Percentiles rank a stretch among this genome's conserved stretches.
Conservation (phyloP, 1,139 yeast genomes). For the Saccharomyces uvarum region DNA sequence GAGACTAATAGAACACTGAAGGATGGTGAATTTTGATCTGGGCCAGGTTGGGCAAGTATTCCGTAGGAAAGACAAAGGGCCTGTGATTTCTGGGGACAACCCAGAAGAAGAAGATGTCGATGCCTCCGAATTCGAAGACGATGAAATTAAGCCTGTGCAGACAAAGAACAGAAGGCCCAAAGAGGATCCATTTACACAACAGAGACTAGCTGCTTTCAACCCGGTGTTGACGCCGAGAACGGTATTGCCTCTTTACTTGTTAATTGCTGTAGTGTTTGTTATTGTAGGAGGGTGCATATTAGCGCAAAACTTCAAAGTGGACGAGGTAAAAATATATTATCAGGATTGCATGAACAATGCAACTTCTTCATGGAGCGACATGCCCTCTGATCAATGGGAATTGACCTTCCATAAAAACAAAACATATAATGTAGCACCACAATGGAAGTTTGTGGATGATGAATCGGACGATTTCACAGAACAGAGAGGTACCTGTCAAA, state of each 20-base stretch:
- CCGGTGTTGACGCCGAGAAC: slow-evolving; percentile 90
- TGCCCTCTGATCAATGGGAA: slow-evolving; percentile 52
- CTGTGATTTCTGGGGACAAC: slow-evolving; percentile 7
- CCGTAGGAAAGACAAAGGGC: slow-evolving; percentile 23
- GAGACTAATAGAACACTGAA: neutral
- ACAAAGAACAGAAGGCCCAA: slow-evolving; percentile 54
- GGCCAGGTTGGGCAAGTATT: slow-evolving; percentile 22
- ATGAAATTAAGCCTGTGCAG: slow-evolving; percentile 28
- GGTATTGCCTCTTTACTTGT: slow-evolving; percentile 71
- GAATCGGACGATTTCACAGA: slow-evolving; percentile 44
- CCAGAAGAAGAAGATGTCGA: slow-evolving; percentile 28
- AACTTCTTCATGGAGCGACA: slow-evolving; percentile 43
- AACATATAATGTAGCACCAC: slow-evolving; percentile 37
- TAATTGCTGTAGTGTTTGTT: slow-evolving; percentile 73
- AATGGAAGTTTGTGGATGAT: slow-evolving; percentile 54
- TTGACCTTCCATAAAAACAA: slow-evolving; percentile 45
- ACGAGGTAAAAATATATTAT: slow-evolving; percentile 77
- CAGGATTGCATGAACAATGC: slow-evolving; percentile 65
- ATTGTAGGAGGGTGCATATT: slow-evolving; percentile 90
- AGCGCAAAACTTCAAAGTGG: slow-evolving; percentile 67
- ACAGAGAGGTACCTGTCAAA: slow-evolving; percentile 50
- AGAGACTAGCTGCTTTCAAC: slow-evolving; percentile 46
- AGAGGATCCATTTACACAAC: slow-evolving; percentile 63
- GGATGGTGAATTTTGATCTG: slow-evolving; percentile 16
- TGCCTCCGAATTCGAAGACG: slow-evolving; percentile 32